phyloP scores from a whole-genome alignment of 1,284 basidiomycete genomes.

The Ganoderma lingzhi region DNA sequence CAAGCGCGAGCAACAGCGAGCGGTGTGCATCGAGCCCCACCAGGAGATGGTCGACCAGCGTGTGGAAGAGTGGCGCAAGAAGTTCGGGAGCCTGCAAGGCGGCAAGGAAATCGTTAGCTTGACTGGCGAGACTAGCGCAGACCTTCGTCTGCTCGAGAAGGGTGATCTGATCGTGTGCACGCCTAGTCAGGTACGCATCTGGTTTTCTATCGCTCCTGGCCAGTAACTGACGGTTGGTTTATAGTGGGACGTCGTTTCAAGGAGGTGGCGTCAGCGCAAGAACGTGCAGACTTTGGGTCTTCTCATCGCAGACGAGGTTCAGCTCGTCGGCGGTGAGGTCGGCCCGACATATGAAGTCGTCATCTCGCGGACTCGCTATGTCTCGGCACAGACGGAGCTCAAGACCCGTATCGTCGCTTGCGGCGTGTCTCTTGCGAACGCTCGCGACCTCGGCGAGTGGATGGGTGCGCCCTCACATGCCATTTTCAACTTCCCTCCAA shows the following conservation, averaged over 20 bases:
- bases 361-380: conserved; percentile 93
- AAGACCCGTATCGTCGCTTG: conserved; percentile 95
- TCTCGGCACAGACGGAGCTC: conserved; percentile 93
- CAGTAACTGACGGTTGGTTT: conserved; percentile 26
- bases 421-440: conserved; percentile 95
- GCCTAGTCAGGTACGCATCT: conserved; percentile 69
- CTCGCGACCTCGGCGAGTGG: conserved; percentile 97
- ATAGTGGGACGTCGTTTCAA: conserved; percentile 97
- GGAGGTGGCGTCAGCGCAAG: conserved; percentile 96
- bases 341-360: conserved; percentile 97
- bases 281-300: conserved; percentile 95
- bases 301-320: conserved; percentile 95
- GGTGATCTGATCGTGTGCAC: conserved; percentile 95
- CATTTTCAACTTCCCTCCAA: conserved; percentile 98
- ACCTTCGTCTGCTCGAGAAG: conserved; percentile 91
- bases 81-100: conserved; percentile 84
- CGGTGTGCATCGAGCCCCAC: conserved; percentile 96
- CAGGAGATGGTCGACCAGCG: conserved; percentile 96
- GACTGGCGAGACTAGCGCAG: conserved; percentile 95
- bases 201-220: neutral
- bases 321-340: conserved; percentile 91
- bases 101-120: conserved; percentile 94
- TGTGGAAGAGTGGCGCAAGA: conserved; percentile 88
- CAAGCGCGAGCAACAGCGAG: conserved; percentile 83
- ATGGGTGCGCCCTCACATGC: conserved; percentile 93